Percentiles rank a stretch among this genome's conserved stretches.
Conservation (phyloP, 1,284 basidiomycete genomes). For the Apiotrichum veenhuisii region DNA sequence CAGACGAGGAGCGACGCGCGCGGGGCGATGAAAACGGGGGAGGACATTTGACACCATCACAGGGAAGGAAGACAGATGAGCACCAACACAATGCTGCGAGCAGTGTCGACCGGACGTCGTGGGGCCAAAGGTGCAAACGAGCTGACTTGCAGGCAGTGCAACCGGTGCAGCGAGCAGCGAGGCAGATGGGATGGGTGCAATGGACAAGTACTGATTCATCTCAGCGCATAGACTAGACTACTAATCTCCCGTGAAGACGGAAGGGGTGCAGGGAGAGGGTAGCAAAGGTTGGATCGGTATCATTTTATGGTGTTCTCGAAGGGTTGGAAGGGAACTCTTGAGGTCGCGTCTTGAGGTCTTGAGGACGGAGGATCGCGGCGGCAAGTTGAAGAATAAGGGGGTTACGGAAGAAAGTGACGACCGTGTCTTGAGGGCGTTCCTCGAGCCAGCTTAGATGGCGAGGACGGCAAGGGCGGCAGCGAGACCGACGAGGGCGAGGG, state of each 20-base stretch:
- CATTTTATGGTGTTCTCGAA: background rate
- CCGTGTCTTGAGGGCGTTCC: background rate
- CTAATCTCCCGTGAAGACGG: background rate
- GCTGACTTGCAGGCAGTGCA: too few species aligned
- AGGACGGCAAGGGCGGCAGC: slow-evolving; percentile 1
- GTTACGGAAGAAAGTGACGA: too few species aligned
- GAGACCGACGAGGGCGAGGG: slow-evolving; percentile 1
- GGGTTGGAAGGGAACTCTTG: background rate
- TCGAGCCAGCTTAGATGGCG: background rate
- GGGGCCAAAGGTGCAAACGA: too few species aligned
- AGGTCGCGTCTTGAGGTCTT: background rate
- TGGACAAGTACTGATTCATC: background rate
- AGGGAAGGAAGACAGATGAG: too few species aligned
- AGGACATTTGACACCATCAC: too few species aligned
- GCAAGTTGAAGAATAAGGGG: background rate
- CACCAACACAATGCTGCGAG: too few species aligned
- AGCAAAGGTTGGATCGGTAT: background rate
- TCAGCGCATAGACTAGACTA: background rate
- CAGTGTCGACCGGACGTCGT: too few species aligned
- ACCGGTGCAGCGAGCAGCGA: too few species aligned
- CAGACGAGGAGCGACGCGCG: too few species aligned
- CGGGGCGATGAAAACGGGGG: too few species aligned
- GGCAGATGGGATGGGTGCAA: too few species aligned
- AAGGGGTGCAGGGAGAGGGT: background rate
- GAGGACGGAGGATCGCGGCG: background rate